phyloP scores from a whole-genome alignment of 2,329 filamentous ascomycete genomes.

The Elsinoe necatrix region DNA sequence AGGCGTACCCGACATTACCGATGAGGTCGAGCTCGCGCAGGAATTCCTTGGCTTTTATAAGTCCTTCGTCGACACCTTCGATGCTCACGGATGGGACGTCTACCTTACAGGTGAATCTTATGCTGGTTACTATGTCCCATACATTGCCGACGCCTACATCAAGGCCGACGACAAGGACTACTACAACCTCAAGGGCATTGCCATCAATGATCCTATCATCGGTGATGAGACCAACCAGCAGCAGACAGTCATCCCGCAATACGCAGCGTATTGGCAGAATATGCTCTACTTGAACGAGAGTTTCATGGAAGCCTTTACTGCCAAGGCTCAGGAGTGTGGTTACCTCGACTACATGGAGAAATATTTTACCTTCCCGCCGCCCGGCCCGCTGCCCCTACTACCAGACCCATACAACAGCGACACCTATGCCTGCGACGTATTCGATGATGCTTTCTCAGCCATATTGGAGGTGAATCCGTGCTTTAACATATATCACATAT shows the following conservation, averaged over 20 bases:
- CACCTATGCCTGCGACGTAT: constrained; percentile 32
- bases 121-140: constrained; percentile 52
- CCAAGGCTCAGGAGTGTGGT: constrained; percentile 29
- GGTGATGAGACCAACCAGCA: constrained; percentile 35
- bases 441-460: constrained; percentile 33
- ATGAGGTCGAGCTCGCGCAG: constrained; percentile 38
- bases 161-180: constrained; percentile 44
- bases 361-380: constrained; percentile 23
- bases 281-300: constrained; percentile 38
- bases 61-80: constrained; percentile 48
- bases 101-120: constrained; percentile 59
- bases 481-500: constrained; percentile 61
- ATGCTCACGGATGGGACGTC: constrained; percentile 50
- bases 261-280: constrained; percentile 34
- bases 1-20: constrained; percentile 38
- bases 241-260: constrained; percentile 28
- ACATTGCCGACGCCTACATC: constrained; percentile 46
- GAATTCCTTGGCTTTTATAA: constrained; percentile 45
- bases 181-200: constrained; percentile 45
- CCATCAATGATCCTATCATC: constrained; percentile 43
- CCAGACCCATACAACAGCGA: constrained; percentile 21
- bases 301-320: constrained; percentile 31
- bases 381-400: constrained; percentile 28
- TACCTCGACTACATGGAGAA: constrained; percentile 30
- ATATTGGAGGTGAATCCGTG: constrained; percentile 55